Conservation (phyloP, 352 stramenopile genomes). For the Phytophthora palmivora region DNA sequence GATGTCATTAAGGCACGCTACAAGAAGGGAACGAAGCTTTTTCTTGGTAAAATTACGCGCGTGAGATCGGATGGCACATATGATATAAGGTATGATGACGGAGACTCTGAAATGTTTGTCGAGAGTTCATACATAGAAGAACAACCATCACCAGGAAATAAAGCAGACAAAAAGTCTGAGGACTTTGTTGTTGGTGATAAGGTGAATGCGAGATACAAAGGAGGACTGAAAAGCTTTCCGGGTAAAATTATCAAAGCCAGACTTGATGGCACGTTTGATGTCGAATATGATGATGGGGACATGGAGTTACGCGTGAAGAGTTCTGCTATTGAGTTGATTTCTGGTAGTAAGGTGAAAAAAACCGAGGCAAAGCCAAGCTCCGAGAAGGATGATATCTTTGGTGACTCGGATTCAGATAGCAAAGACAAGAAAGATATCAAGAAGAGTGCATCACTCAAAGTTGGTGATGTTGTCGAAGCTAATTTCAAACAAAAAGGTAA, state of each 20-base stretch:
- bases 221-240: conserved; percentile 42
- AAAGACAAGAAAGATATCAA: conserved; percentile 7
- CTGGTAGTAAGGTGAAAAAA: conserved; percentile 17
- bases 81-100: conserved; percentile 75
- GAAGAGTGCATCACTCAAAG: conserved; percentile 20
- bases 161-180: conserved; percentile 12
- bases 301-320: conserved; percentile 39
- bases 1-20: conserved; percentile 47
- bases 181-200: conserved; percentile 45
- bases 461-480: conserved; percentile 37
- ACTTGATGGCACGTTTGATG: conserved; percentile 65
- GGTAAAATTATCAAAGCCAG: conserved; percentile 55
- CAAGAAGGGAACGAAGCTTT: conserved; percentile 52
- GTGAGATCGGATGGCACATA: conserved; percentile 65
- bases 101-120: conserved; percentile 52
- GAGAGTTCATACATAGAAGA: conserved; percentile 27
- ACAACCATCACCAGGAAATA: neutral
- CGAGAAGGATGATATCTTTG: conserved; percentile 39
- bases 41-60: conserved; percentile 53
- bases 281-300: conserved; percentile 70
- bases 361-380: conserved; percentile 15
- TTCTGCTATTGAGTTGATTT: conserved; percentile 19
- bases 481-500: conserved; percentile 52
- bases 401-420: conserved; percentile 33
- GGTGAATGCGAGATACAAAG: conserved; percentile 51